These are phyloP conservation scores for Alliaria petiolata DNA, from an alignment of 345 rosid species.

Conservation along the genomic window DNA sequence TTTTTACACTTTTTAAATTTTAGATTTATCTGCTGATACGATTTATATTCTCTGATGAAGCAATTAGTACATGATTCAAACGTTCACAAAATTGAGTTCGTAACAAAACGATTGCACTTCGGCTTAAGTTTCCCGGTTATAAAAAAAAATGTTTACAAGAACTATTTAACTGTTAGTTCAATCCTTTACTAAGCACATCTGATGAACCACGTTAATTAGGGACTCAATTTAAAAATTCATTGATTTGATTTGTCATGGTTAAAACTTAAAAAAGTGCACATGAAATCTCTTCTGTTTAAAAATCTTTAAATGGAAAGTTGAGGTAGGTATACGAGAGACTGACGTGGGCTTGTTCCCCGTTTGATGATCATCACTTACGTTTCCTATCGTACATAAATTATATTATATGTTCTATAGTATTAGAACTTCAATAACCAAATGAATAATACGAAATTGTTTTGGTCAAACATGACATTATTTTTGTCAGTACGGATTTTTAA, in stretches of 20 bases:
- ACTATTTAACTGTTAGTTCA: background rate
- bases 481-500: background rate
- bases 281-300: constrained; percentile 1
- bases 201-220: background rate
- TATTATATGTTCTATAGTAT: constrained; percentile 6
- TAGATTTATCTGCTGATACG: background rate
- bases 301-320: constrained; percentile 7
- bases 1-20: background rate
- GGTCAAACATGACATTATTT: background rate
- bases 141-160: background rate
- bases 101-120: background rate
- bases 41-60: background rate
- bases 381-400: background rate
- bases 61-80: background rate
- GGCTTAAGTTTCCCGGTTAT: background rate
- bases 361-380: constrained; percentile 32
- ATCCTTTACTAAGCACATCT: background rate
- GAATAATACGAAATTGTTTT: background rate
- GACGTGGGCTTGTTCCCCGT: constrained; percentile 28
- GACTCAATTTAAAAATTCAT: background rate
- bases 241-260: background rate
- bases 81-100: background rate
- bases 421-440: background rate
- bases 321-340: background rate
- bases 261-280: background rate